Percentiles rank a stretch among this genome's conserved stretches.
Conservation (phyloP, 129 eudicot genomes). For the Gnaphalium uliginosum region DNA sequence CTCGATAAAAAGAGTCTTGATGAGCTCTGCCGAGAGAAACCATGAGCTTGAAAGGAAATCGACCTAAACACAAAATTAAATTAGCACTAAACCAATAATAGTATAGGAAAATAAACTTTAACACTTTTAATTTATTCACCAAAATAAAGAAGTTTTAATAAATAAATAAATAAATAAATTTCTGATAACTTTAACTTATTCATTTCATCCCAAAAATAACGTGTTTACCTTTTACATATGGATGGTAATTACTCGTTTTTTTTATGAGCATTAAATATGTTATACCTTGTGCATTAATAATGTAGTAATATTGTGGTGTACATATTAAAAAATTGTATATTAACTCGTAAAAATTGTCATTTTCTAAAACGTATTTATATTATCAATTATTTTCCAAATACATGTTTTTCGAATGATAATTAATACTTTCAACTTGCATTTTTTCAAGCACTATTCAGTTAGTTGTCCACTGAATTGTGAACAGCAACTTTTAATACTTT, state of each 20-base stretch:
- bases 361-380: neutral
- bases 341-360: no score
- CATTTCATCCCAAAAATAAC: no score
- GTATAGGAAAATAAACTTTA: neutral
- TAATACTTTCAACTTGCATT: constrained; percentile 4
- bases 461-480: neutral
- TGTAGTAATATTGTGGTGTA: no score
- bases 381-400: neutral
- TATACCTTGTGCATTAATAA: no score
- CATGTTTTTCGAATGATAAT: neutral
- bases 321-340: no score
- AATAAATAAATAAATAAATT: neutral
- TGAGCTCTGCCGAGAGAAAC: constrained; percentile 90
- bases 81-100: neutral
- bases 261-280: no score
- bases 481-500: neutral
- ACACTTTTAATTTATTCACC: neutral
- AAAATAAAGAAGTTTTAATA: neutral
- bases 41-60: constrained; percentile 98
- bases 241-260: no score
- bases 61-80: constrained; percentile 47
- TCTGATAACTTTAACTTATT: no score
- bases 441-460: neutral
- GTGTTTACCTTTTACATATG: no score
- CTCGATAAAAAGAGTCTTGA: constrained; percentile 91